Evolutionary conservation across 2,329 filamentous ascomycete species (phyloP).

Genomic region (Sclerotinia sclerotiorum): DNA sequence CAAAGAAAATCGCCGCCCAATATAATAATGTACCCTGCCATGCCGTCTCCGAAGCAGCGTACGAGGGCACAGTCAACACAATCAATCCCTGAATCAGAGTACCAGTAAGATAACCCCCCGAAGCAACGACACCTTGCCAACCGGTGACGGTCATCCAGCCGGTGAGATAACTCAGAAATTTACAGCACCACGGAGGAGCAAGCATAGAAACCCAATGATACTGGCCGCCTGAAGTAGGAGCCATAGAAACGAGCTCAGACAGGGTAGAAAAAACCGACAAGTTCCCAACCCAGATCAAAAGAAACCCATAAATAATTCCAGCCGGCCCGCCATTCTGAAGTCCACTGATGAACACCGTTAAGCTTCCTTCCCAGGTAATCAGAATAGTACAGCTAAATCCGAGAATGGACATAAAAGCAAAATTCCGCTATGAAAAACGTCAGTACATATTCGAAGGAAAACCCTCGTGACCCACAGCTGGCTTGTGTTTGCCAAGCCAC

Average conservation of each 20-base stretch:
- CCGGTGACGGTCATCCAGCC: conserved; percentile 17
- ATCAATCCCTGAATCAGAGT: conserved; percentile 17
- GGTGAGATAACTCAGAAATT: conserved; percentile 52
- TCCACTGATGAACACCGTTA: conserved; percentile 10
- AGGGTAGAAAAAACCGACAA: conserved; percentile 26
- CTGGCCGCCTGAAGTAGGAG: conserved; percentile 57
- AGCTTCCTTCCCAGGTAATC: conserved; percentile 44
- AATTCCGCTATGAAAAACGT: conserved; percentile 39
- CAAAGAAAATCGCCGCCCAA: conserved; percentile 19
- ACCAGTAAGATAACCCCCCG: conserved; percentile 9
- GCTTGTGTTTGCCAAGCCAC: not conserved
- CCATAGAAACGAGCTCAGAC: conserved; percentile 35
- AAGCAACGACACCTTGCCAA: conserved; percentile 16
- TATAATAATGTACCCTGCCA: conserved; percentile 15
- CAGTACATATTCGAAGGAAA: not conserved
- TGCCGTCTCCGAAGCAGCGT: not conserved
- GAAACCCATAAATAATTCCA: conserved; percentile 44
- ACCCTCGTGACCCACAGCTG: not conserved
- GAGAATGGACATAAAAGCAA: conserved; percentile 44
- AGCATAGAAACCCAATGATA: conserved; percentile 59
- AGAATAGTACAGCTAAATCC: conserved; percentile 46
- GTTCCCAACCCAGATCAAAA: conserved; percentile 39
- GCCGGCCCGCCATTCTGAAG: conserved; percentile 24
- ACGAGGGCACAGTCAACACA: not conserved
- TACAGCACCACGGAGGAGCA: conserved; percentile 48